Base-by-base conservation (phyloP, 371 early-diverging fungal genomes). In the Mitosporidium daphniae region DNA sequence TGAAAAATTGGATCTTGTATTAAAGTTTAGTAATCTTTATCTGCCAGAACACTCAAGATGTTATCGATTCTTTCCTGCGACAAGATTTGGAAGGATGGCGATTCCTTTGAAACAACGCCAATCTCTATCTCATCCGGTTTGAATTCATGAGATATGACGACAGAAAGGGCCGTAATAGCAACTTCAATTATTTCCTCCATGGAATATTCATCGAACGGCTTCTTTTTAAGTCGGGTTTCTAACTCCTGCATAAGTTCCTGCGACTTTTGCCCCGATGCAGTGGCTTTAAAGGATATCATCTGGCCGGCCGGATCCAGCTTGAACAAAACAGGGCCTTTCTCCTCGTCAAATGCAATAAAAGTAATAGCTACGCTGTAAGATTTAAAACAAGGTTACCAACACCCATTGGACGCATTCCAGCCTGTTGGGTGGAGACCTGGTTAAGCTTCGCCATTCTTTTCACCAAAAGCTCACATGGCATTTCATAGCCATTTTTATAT, bases 361-460 rank as follows among this genome's bases (percentile, higher is more conserved):
- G 80, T 78, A 73, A 86, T 74, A 25, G 93, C 71, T 66, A 38
- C 2, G 16, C 0, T 21, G n/a, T 6, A 14, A 15, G 10, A 8
- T 0, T 9, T 13, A 9, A 1, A 34, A 9, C 15, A 21, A 4
- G 59, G 65, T 48, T 50, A 73, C 69, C 77, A 34, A 82, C 80
- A 32, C 86, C 93, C 25, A 74, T 50, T 13, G 86, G 89, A 38
- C 93, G 53, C 82, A 84, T 86, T 30, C 75, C 78, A 17, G 93
- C 93, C 37, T 86, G 78, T 40, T 91, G 93, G 25, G 93, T 91
- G 44, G 74, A 80, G 17, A 91, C 78, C 55, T 91, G 89, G 41
- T 82, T 84, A 38, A 80, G 60, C 42, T 69, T 77, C 26, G 89
- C 93, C 33, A 91, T 61, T 30, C 82, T 64, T 45, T 80, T 78